A percentile compares a stretch with the other conserved stretches of the same genome.
Conservation (phyloP, 2,329 filamentous ascomycete species). For the Chaetomium globosum region DNA sequence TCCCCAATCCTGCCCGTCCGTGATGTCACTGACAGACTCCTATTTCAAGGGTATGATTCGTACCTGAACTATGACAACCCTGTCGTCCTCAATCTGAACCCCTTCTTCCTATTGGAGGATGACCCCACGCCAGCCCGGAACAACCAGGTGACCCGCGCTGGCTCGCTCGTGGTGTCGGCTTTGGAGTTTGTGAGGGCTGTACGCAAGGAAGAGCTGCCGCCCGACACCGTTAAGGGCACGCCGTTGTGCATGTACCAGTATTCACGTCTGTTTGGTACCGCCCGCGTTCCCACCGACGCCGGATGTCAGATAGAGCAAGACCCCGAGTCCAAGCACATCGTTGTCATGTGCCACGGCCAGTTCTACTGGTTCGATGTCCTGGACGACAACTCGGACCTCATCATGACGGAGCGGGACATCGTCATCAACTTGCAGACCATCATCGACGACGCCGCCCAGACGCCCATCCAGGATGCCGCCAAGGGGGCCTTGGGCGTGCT, state of each 20-base stretch:
- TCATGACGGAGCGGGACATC: constrained; percentile 96
- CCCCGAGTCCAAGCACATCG: constrained; percentile 86
- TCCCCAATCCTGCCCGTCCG: background rate
- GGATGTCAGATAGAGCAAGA: constrained; percentile 97
- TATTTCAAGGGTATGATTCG: constrained; percentile 86
- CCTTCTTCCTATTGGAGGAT: constrained; percentile 96
- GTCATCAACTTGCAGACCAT: constrained; percentile 90
- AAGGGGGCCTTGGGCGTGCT: constrained; percentile 91
- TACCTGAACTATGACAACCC: constrained; percentile 98
- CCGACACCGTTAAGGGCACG: constrained; percentile 79
- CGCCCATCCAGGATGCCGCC: constrained; percentile 90
- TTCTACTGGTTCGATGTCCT: constrained; percentile 99
- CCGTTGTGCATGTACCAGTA: constrained; percentile 99
- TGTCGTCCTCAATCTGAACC: constrained; percentile 94
- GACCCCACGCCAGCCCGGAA: constrained; percentile 95
- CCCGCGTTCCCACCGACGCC: constrained; percentile 88
- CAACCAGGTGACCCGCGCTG: constrained; percentile 92
- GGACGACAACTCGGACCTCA: constrained; percentile 89
- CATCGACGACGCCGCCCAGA: constrained; percentile 85
- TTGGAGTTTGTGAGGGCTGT: constrained; percentile 92
- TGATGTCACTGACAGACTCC: constrained; percentile 33
- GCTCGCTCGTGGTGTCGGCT: constrained; percentile 86
- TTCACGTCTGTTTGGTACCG: constrained; percentile 90
- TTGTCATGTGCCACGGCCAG: constrained; percentile 91
- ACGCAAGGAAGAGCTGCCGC: constrained; percentile 86